phyloP scores from a whole-genome alignment of 352 stramenopile genomes.

The Pythium brachiatum region DNA sequence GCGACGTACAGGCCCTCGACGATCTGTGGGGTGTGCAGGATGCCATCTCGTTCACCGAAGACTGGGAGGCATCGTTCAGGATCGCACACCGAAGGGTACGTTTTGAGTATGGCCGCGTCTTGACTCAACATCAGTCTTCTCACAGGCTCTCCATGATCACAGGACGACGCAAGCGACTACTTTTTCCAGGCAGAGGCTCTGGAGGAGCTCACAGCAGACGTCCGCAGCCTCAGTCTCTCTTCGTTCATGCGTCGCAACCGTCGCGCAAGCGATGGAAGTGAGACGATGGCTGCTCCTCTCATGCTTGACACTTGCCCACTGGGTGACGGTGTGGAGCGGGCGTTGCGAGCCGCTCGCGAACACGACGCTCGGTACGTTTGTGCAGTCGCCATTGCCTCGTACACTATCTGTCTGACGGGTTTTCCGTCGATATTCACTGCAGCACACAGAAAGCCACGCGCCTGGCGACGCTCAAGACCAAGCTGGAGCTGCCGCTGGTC shows the following conservation, averaged over 20 bases:
- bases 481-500: constrained; percentile 33
- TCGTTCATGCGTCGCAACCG: not conserved
- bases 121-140: not conserved
- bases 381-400: not conserved
- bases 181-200: constrained; percentile 19
- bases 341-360: constrained; percentile 5
- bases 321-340: constrained; percentile 12
- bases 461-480: constrained; percentile 39
- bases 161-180: constrained; percentile 14
- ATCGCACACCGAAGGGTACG: not conserved
- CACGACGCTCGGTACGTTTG: constrained; percentile 6
- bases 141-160: not conserved
- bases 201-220: not conserved
- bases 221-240: constrained; percentile 20
- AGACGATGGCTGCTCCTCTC: not conserved
- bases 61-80: constrained; percentile 7
- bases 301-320: constrained; percentile 7
- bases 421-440: not conserved
- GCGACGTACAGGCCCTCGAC: constrained; percentile 36
- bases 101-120: not conserved
- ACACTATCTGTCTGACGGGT: not conserved
- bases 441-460: constrained; percentile 17
- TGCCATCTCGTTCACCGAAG: constrained; percentile 21
- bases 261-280: not conserved
- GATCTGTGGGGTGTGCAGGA: constrained; percentile 51